Base-by-base conservation (phyloP, 345 rosid species). In the Mangifera indica region DNA sequence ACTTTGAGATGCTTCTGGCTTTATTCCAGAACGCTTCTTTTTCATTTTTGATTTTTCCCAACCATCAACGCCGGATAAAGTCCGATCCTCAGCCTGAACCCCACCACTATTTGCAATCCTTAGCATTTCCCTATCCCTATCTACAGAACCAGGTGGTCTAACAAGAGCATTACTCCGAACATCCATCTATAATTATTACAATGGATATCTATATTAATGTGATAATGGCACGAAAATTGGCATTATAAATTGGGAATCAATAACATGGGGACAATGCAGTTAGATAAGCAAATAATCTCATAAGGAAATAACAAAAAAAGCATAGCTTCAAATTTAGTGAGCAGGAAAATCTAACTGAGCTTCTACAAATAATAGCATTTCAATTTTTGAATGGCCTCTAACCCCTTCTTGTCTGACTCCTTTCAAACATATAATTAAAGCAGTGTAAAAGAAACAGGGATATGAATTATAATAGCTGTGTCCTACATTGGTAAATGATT, bases 21-120 rank as follows among this genome's bases (percentile, higher is more conserved):
- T 92, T 81, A 92, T 92, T 66, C 86, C 91, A 72, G 98, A 89
- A 37, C 98, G 96, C 74, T 89, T 95, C 84, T 90, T 92, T 85
- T 88, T 95, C 90, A 88, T 80, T 83, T 87, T 95, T 65, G 94
- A 70, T 82, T 89, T 95, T 78, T 92, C 98, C 97, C 98, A 95
- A 60, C 94, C 94, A 66, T 95, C 99, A 78, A 84, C 83, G 32
- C 89, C 85, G 74, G 92, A 63, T 78, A 84, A 78, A 77, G 86
- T 83, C 82, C 84, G 90, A 71, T 95, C 97, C 69, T 95, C 98
- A 75, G 84, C 83, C 73, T 84, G 92, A 77, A 83, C 78, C 44
- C 76, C 77, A 74, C 81, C 87, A 70, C 79, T 82, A 84, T 76
- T 87, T 67, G 91, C 83, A 73, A 86, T 74, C 79, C 89, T 85